These are phyloP conservation scores for Hordeum marinum DNA, from an alignment of 176 grass and related monocot genomes.

Conservation along the genomic window DNA sequence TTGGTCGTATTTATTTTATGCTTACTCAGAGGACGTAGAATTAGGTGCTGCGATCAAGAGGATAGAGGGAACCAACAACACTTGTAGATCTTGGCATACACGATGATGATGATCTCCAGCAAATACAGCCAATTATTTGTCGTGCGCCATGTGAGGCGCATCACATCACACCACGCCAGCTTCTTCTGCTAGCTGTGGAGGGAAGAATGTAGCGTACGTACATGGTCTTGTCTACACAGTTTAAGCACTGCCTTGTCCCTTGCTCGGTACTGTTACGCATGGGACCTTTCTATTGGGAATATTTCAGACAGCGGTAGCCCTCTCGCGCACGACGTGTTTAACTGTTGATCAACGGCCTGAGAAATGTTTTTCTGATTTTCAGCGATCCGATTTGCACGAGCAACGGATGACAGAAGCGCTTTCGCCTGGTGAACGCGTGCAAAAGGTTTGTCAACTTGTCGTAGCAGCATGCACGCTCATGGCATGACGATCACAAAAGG, in stretches of 20 bases:
- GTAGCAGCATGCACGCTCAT: slow-evolving; percentile 9
- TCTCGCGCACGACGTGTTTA: neutral
- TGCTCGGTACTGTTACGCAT: slow-evolving; percentile 3
- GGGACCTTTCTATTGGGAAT: slow-evolving; percentile 13
- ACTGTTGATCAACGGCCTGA: neutral
- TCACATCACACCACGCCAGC: neutral
- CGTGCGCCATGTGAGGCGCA: neutral
- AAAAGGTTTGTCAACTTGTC: neutral
- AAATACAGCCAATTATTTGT: neutral
- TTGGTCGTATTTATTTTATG: neutral
- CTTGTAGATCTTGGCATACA: neutral
- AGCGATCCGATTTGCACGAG: neutral
- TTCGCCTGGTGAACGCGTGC: neutral
- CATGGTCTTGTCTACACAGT: neutral
- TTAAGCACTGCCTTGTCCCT: neutral
- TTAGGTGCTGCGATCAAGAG: neutral
- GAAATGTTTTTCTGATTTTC: neutral
- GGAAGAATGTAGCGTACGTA: neutral
- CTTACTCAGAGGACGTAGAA: neutral
- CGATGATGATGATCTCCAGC: neutral
- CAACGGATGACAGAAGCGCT: neutral
- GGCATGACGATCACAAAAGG: slow-evolving; percentile 25
- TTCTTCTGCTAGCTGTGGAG: neutral
- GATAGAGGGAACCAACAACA: neutral
- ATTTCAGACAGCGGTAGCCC: neutral